Base-by-base conservation (phyloP, 805 yeast species). In the Yarrowia sp. region DNA sequence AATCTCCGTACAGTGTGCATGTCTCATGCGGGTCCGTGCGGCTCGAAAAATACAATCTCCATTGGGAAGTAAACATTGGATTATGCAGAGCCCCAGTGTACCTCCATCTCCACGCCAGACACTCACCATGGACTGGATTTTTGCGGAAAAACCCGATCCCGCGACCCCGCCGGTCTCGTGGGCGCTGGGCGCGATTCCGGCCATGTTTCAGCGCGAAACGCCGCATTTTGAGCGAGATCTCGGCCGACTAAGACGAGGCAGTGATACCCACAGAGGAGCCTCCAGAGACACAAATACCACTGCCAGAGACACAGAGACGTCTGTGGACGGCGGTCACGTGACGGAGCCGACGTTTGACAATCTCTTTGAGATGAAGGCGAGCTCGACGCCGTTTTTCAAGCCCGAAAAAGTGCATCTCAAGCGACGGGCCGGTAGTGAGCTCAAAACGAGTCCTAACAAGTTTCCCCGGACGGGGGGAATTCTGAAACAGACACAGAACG, bases 151-250 rank as follows among this genome's bases (percentile, higher is more conserved):
- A 34, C 67, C 68, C 14, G 56, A 50, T 17, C 46, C 47, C 3
- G 71, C 74, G 0, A 73, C 74, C 3, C 73, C 73, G 9, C 52
- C 70, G 6, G 68, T 63, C 9, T 38, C 68, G 12, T 72, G 73
- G 73, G 71, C 73, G 1, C 53, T 72, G 24, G 68, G 66, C 15
- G 72, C 74, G 9, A 52, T 72, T 14, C 70, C 70, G n/a, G 67
- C 73, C 17, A 53, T 71, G 46, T 68, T 69, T 60, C 56, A 40
- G 10, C 72, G 73, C 19, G 60, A 36, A n/a, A 46, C 66, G 5
- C 66, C 66, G 19, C 60, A 46, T 34, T 61, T 61, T 12, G 60
- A 47, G 60, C 34, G 53, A 36, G 66, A 61, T 52, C 9, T 52
- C 34, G 58, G 33, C 33, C 9, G 15, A 3, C 13, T 50, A 12